These are phyloP conservation scores for Verbena officinalis DNA, from an alignment of 257 asterid genomes.

Conservation along the genomic window DNA sequence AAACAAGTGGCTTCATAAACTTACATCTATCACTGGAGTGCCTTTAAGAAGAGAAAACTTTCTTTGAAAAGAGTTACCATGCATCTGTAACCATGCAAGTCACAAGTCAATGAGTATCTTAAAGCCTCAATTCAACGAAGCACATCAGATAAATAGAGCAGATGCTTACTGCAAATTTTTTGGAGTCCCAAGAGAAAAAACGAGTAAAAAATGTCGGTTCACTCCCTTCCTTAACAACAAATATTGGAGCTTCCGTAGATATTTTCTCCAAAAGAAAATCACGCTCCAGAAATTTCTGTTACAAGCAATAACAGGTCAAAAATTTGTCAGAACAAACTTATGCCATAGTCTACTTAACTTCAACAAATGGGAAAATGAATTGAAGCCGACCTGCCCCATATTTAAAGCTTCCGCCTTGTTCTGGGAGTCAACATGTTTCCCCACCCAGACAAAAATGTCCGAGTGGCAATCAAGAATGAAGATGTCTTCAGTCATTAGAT, in stretches of 20 bases:
- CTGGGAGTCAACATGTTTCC: slow-evolving; percentile 73
- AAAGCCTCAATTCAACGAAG: neutral
- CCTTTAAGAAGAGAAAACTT: slow-evolving; percentile 68
- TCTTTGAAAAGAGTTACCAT: slow-evolving; percentile 83
- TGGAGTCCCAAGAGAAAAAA: slow-evolving; percentile 81
- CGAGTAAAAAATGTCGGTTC: slow-evolving; percentile 84
- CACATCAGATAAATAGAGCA: slow-evolving; percentile 10
- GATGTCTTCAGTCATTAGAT: slow-evolving; percentile 87
- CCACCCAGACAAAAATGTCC: slow-evolving; percentile 77
- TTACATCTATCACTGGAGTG: slow-evolving; percentile 48
- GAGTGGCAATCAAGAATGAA: slow-evolving; percentile 70
- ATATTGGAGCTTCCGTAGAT: slow-evolving; percentile 62
- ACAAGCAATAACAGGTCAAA: slow-evolving; percentile 23
- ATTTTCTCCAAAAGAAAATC: slow-evolving; percentile 55
- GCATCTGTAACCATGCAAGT: slow-evolving; percentile 57
- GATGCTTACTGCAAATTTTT: slow-evolving; percentile 59
- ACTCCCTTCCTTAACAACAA: slow-evolving; percentile 65
- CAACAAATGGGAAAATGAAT: neutral
- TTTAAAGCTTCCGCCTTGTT: slow-evolving; percentile 64
- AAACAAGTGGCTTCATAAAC: slow-evolving; percentile 24
- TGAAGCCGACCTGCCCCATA: slow-evolving; percentile 72
- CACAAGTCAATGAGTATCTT: neutral
- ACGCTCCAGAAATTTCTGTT: slow-evolving; percentile 65
- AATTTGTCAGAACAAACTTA: neutral
- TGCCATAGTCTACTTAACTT: neutral